A percentile compares a stretch with the other conserved stretches of the same genome.
These are phyloP conservation scores for Suillus variegatus DNA, from an alignment of 768 basidiomycete species.

Conservation along the genomic window DNA sequence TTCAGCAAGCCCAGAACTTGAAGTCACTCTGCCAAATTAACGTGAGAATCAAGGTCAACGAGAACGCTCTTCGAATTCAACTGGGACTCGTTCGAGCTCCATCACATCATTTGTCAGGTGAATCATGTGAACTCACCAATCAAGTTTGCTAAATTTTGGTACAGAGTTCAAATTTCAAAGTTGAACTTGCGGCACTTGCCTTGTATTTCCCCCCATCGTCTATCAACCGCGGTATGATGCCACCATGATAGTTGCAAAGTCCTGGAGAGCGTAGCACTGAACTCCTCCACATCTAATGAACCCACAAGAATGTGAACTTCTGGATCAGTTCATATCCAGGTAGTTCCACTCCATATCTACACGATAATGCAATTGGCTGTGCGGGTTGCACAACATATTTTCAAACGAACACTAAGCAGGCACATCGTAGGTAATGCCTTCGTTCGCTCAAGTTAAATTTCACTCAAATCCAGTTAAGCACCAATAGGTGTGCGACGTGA, in stretches of 20 bases:
- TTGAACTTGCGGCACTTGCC: conserved; percentile 20
- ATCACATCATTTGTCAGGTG: conserved; percentile 19
- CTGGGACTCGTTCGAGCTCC: conserved; percentile 4
- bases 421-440: neutral
- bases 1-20: conserved; percentile 18
- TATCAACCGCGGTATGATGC: conserved; percentile 25
- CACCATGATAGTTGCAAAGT: conserved; percentile 20
- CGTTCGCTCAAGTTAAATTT: neutral
- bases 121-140: conserved; percentile 16
- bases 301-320: conserved; percentile 20
- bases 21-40: conserved; percentile 26
- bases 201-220: conserved; percentile 13
- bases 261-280: conserved; percentile 23
- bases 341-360: conserved; percentile 13
- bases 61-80: conserved; percentile 17
- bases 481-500: neutral
- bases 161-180: neutral
- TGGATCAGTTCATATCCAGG: conserved; percentile 25
- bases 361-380: conserved; percentile 18
- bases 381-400: conserved; percentile 15
- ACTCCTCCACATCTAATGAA: conserved; percentile 16
- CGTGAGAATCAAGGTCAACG: conserved; percentile 19
- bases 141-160: neutral
- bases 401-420: neutral
- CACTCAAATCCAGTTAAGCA: neutral